Evolutionary conservation across 1,139 yeast genomes (phyloP).

Genomic region (Protomyces inouyei): DNA sequence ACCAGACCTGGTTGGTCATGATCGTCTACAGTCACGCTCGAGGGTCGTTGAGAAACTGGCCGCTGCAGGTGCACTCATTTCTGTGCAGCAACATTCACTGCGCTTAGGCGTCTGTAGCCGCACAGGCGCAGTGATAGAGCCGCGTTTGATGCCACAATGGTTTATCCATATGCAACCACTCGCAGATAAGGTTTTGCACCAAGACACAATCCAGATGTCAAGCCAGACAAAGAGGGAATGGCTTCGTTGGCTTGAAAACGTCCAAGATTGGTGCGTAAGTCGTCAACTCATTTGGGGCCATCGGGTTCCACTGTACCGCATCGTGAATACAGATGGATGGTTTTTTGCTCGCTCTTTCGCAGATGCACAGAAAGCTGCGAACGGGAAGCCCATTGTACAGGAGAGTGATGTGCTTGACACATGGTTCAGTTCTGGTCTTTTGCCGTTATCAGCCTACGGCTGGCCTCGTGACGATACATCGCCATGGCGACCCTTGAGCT

Average conservation of each 20-base stretch:
- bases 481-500: slow-evolving; percentile 36
- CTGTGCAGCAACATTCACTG: slow-evolving; percentile 2
- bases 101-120: slow-evolving; percentile 28
- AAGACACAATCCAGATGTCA: neutral
- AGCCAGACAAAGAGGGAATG: slow-evolving; percentile 14
- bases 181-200: slow-evolving; percentile 16
- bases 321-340: slow-evolving; percentile 22
- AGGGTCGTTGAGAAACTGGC: slow-evolving; percentile 3
- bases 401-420: slow-evolving; percentile 30
- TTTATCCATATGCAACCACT: slow-evolving; percentile 25
- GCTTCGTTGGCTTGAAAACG: slow-evolving; percentile 27
- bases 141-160: slow-evolving; percentile 29
- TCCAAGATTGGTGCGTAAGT: slow-evolving; percentile 31
- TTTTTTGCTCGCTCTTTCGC: slow-evolving; percentile 19
- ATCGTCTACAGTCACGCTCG: slow-evolving; percentile 23
- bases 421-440: slow-evolving; percentile 30
- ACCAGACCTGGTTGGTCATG: slow-evolving; percentile 21
- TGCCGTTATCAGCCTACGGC: slow-evolving; percentile 29
- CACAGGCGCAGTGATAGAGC: slow-evolving; percentile 29
- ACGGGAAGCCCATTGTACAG: slow-evolving; percentile 15
- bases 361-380: slow-evolving; percentile 20
- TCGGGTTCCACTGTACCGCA: slow-evolving; percentile 26
- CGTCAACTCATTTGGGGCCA: slow-evolving; percentile 31
- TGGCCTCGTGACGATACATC: slow-evolving; percentile 52
- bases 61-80: slow-evolving; percentile 1